Evolutionary conservation across 352 stramenopile genomes (phyloP), one percentile per base, ranked within the genome.

Genomic region (Pythium phragmiticola): DNA sequence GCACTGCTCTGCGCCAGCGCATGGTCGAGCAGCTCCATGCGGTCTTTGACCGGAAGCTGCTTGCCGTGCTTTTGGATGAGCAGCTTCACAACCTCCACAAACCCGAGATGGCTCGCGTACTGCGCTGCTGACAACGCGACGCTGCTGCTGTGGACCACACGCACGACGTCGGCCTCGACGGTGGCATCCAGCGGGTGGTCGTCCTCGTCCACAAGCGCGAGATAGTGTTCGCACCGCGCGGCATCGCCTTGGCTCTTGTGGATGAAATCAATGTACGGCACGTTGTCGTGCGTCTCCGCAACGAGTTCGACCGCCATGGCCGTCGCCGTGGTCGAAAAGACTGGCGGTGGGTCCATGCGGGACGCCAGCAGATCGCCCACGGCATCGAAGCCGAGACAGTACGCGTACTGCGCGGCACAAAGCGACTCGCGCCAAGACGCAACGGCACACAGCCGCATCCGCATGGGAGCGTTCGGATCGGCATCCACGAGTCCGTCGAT

Each of bases 361-460:
- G 49, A 8, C 17, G 52, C 46, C 16, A 73, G 45, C 0, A 66
- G 46, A 28, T 73, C 66, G 23, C 66, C 66, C 0, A 65, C 46
- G 3, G 55, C 45, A 2, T 39, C 30, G 14, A 69, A 34, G 4
- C 66, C 66, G 5, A 69, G 61, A 34, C 55, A 67, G 51, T 70
- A 73, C 14, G 66, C 66, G 57, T 73, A 73, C 47, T 58, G 50
- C 19, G 56, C 45, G 6, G 45, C 57, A 42, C 50, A 51, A 3
- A 61, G n/a, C 6, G 33, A n/a, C 19, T 59, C 34, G n/a, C 48
- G 39, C 55, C 19, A 43, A 6, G 45, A 59, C 26, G 41, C 48
- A 1, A 52, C 51, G 0, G 33, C n/a, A 33, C 42, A 48, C 7
- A 66, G 4, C 3, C 51, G 60, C 14, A 66, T 48, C 12, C 23